Evolutionary conservation across 2,329 filamentous ascomycete species (phyloP), one percentile per base, ranked within the genome.

Genomic region (Triangularia verruculosa): DNA sequence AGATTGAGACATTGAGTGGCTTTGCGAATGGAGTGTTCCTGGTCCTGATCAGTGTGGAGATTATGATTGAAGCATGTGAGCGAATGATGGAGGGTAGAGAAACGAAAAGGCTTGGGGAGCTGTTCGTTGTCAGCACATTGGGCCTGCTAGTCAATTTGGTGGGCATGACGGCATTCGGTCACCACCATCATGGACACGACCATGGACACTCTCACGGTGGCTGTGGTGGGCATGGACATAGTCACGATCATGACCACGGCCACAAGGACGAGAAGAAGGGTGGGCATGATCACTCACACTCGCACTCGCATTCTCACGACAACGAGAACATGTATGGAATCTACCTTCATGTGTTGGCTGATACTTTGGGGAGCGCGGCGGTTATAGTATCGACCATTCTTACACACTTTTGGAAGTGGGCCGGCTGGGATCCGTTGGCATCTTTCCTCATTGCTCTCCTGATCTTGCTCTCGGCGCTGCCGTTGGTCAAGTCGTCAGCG

Each of bases 241-340:
- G 73, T 22, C 75, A 81, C 52, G 69, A 69, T 1, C 79, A 83
- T 9, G 71, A 63, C 27, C 73, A 79, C 59, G 74, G 69, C n/a
- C 76, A 80, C 63, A 72, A 74, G 61, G 70, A 72, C 28, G 73
- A 71, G 34, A 66, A 70, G 15, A 71, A 69, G 30, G 71, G 76
- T 54, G 67, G 52, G 51, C 72, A 73, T 57, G 43, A 55, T 58
- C 66, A 74, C 70, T 62, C 66, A 24, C 68, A 78, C 74, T 63
- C 69, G 15, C 74, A 75, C 66, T 72, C 72, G 20, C 82, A 87
- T 69, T 78, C 79, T n/a, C 90, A 93, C 72, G 90, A 92, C 66
- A 97, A 97, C 75, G 95, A 99, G 72, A 99, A 99, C 74, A 97
- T 99, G 93, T 79, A 95, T 70, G 95, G 95, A 12, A 98, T 99